Base-by-base conservation (phyloP, 208 protist genomes). In the Trypanosoma boissoni region DNA sequence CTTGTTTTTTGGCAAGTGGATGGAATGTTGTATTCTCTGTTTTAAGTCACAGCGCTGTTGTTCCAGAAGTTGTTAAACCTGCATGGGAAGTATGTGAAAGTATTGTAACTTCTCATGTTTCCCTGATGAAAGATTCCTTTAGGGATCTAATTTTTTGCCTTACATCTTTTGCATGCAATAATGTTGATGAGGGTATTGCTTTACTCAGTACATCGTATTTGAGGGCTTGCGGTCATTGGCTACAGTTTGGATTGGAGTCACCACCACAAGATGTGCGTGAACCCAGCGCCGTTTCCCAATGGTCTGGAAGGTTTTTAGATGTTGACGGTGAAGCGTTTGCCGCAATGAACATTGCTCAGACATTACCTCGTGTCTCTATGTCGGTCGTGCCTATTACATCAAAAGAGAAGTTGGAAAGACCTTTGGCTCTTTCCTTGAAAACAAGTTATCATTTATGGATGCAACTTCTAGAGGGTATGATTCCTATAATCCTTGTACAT, bases 21-120 rank as follows among this genome's bases (percentile, higher is more conserved):
- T 94, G 86, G 83, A 80, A 74, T 59, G 80, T 94, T 10, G 81
- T 89, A 20, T 91, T 94, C 58, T 88, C 83, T 16, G 85, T 77
- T 46, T 71, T 94, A 20, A 91, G 83, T 58, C 80, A 82, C 68
- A 78, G 72, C 31, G 86, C 86, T 6, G 70, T 76, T 20, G 83
- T 88, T 39, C 86, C 86, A n/a, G 78, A 88, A 55, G 74, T 94
- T 34, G 83, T 83, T 12, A 68, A 60, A 27, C 34, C 49, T 1
- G 83, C 83, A 29, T 94, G 86, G 83, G 53, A 70, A n/a, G 76
- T 82, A 20, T 85, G 72, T 64, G 72, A 87, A 60, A 44, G 54
- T 21, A 74, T 87, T 54, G 81, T 94, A 44, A 68, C 50, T 16
- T 66, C 50, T 23, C 86, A 94, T 58, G 54, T 91, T 26, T 34